Conservation (phyloP, 129 eudicot species). For the Erigeron canadensis region DNA sequence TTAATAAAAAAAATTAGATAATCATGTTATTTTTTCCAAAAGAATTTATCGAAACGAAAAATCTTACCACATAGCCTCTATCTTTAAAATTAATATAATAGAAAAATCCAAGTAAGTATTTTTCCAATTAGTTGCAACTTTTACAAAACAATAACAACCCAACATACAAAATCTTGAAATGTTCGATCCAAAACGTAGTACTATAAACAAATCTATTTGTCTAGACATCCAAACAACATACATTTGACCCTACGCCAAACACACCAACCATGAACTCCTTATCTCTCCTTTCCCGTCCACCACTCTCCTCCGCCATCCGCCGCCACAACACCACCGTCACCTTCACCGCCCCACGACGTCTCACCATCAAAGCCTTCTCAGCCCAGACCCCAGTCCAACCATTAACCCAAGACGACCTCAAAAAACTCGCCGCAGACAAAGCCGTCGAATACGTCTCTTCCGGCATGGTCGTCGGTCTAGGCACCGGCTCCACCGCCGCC, state of each 20-base stretch:
- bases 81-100: no score
- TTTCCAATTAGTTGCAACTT: neutral
- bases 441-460: constrained; percentile 77
- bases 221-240: no score
- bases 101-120: constrained; percentile 33
- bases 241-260: constrained; percentile 5
- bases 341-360: constrained; percentile 27
- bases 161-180: neutral
- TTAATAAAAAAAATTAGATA: no score
- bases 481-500: constrained; percentile 99
- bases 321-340: constrained; percentile 34
- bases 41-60: no score
- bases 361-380: constrained; percentile 57
- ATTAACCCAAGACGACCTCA: constrained; percentile 88
- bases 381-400: constrained; percentile 54
- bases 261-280: constrained; percentile 37
- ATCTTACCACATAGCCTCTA: no score
- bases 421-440: constrained; percentile 92
- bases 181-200: no score
- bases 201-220: no score
- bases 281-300: constrained; percentile 43
- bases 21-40: no score
- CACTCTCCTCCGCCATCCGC: constrained; percentile 42
- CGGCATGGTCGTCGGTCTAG: constrained; percentile 97
- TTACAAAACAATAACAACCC: constrained; percentile 8